Percentiles rank a stretch among this genome's conserved stretches.
These are phyloP conservation scores for Laburnicola sp. DNA, from an alignment of 2,329 filamentous ascomycete species.

Conservation along the genomic window DNA sequence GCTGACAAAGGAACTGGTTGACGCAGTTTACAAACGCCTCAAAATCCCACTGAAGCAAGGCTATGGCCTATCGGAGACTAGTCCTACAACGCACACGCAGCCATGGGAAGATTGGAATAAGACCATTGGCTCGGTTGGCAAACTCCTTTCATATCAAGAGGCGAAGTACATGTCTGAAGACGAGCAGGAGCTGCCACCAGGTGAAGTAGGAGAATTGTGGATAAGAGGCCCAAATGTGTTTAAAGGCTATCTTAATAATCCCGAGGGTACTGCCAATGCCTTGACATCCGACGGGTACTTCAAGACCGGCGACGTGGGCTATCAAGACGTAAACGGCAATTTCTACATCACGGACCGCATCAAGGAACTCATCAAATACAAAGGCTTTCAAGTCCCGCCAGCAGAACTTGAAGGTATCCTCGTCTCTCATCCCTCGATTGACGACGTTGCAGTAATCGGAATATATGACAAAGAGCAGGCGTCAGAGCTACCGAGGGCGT, in stretches of 20 bases:
- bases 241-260: slow-evolving; percentile 75
- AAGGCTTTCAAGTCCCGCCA: slow-evolving; percentile 54
- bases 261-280: slow-evolving; percentile 69
- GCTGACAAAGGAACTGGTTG: slow-evolving; percentile 76
- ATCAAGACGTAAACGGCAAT: slow-evolving; percentile 74
- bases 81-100: slow-evolving; percentile 76
- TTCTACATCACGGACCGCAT: slow-evolving; percentile 86
- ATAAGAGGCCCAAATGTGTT: slow-evolving; percentile 81
- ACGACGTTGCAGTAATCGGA: slow-evolving; percentile 52
- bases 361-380: slow-evolving; percentile 50
- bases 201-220: slow-evolving; percentile 63
- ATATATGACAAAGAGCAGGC: slow-evolving; percentile 51
- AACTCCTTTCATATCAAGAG: slow-evolving; percentile 75
- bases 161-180: slow-evolving; percentile 74
- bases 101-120: slow-evolving; percentile 74
- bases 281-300: slow-evolving; percentile 81
- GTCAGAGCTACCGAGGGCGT: slow-evolving; percentile 49
- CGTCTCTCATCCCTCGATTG: slow-evolving; percentile 46
- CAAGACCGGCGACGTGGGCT: slow-evolving; percentile 85
- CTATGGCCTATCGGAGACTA: slow-evolving; percentile 87
- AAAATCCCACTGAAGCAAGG: slow-evolving; percentile 86
- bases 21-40: slow-evolving; percentile 72
- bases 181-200: slow-evolving; percentile 63
- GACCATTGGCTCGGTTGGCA: slow-evolving; percentile 77
- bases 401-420: slow-evolving; percentile 54